phyloP scores from a whole-genome alignment of 73 alveolate species.

The Tetrahymena elliotti region DNA sequence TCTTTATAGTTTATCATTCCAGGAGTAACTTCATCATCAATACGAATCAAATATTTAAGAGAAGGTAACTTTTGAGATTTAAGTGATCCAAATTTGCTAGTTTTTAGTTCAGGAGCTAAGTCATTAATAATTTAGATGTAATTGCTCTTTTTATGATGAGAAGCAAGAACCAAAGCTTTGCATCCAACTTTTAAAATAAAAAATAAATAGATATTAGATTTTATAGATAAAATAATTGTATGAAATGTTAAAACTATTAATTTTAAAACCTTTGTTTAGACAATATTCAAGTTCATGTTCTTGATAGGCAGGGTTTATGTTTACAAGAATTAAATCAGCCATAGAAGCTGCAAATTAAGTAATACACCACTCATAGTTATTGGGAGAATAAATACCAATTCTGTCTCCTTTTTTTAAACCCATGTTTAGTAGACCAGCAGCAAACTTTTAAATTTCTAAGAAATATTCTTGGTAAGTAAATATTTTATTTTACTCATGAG shows the following conservation, averaged over 20 bases:
- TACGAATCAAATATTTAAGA: conserved; percentile 35
- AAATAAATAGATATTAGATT: not conserved
- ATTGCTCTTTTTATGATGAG: conserved; percentile 47
- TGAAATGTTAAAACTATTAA: not conserved
- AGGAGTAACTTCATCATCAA: conserved; percentile 35
- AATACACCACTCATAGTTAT: conserved; percentile 69
- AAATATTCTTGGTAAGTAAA: conserved; percentile 53
- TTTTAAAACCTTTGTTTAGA: not conserved
- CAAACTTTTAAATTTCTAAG: conserved; percentile 49
- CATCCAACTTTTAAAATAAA: conserved; percentile 29
- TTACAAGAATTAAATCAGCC: conserved; percentile 75
- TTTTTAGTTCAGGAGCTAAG: conserved; percentile 52
- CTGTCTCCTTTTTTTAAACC: conserved; percentile 72
- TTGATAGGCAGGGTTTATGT: conserved; percentile 80
- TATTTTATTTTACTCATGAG: conserved; percentile 4
- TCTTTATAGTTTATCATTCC: conserved; percentile 62
- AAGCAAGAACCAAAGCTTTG: conserved; percentile 58
- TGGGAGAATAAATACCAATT: conserved; percentile 71
- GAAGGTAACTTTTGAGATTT: conserved; percentile 24
- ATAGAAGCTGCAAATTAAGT: conserved; percentile 60
- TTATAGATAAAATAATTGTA: not conserved
- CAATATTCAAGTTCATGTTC: conserved; percentile 47
- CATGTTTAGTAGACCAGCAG: conserved; percentile 66
- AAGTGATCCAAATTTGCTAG: conserved; percentile 9
- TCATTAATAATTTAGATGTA: conserved; percentile 51